Evolutionary conservation across 139 green algal genomes (phyloP), one percentile per base, ranked within the genome.

Genomic region (Diplosphaera chodatii): DNA sequence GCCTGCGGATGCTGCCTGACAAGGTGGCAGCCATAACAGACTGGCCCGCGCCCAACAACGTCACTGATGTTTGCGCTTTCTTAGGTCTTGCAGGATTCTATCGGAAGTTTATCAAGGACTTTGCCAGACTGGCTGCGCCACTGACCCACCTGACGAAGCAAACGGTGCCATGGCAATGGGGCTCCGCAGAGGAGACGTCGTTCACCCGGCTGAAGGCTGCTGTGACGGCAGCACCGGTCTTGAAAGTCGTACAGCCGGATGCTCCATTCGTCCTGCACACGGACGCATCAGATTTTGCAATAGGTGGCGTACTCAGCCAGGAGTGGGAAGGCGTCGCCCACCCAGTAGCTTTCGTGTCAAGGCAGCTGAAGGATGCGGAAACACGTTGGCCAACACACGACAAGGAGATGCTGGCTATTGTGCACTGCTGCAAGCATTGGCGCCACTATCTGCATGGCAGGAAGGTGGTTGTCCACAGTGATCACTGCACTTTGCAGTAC

Each of bases 51-150:
- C 79, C 83, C 22, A 74, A 27, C 0, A 74, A 73, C 67, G 37
- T 71, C 18, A 55, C 63, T 18, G 55, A 82, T 28, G 30, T 85
- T 22, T 74, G 63, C 3, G 32, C 25, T 30, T 40, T 72, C 4
- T 32, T 86, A 30, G 79, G 81, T 0, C 69, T 89, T n/a, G 40
- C 78, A 20, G 78, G 78, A 23, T 89, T 78, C 66, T 87, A 85
- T 40, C 55, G 81, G 0, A 68, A 71, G 27, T 89, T 77, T 59
- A 63, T 85, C 5, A 72, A 72, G 3, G 56, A 72, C 20, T 83
- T 70, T 55, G 78, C 73, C 59, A 20, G 1, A 15, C 77, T 83
- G 31, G 69, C 66, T 0, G 1, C 32, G 1, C 80, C 80, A 0
- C 64, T 89, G 5, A 76, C 68, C 21, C 27, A 32, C 1, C 22